These are phyloP conservation scores for Blastocystis sp. DNA, from an alignment of 352 stramenopile genomes.

Conservation along the genomic window DNA sequence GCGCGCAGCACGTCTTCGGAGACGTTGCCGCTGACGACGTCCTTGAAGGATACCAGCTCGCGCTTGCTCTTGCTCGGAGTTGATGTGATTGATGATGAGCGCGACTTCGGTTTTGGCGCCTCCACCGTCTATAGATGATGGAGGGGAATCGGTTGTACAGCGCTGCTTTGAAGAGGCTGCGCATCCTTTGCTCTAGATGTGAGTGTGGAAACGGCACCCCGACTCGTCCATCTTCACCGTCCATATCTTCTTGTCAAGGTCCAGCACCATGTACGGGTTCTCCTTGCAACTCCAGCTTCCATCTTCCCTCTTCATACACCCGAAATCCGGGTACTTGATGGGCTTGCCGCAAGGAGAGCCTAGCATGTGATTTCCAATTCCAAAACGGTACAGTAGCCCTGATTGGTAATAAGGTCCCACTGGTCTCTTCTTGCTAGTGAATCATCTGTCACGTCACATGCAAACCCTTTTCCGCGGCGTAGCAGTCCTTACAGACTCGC, in stretches of 20 bases:
- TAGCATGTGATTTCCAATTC: slow-evolving; percentile 3
- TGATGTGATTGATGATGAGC: slow-evolving; percentile 32
- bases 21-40: slow-evolving; percentile 39
- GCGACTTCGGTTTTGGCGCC: neutral
- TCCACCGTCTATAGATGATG: slow-evolving; percentile 27
- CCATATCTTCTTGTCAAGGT: slow-evolving; percentile 65
- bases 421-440: slow-evolving; percentile 38
- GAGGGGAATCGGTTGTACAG: neutral
- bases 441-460: neutral
- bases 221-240: slow-evolving; percentile 56
- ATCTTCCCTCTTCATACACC: slow-evolving; percentile 60
- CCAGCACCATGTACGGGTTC: slow-evolving; percentile 67
- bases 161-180: neutral
- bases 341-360: slow-evolving; percentile 65
- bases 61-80: neutral
- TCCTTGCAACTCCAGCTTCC: slow-evolving; percentile 64
- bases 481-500: slow-evolving; percentile 63
- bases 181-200: neutral
- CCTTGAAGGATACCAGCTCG: slow-evolving; percentile 53
- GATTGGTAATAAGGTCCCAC: slow-evolving; percentile 68
- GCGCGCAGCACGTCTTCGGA: slow-evolving; percentile 30
- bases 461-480: slow-evolving; percentile 39
- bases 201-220: neutral
- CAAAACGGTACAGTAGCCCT: slow-evolving; percentile 39
- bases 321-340: slow-evolving; percentile 66